A percentile compares a stretch with the other conserved stretches of the same genome.
Conservation (phyloP, 768 basidiomycete species). For the Podaxis mareebaensis region DNA sequence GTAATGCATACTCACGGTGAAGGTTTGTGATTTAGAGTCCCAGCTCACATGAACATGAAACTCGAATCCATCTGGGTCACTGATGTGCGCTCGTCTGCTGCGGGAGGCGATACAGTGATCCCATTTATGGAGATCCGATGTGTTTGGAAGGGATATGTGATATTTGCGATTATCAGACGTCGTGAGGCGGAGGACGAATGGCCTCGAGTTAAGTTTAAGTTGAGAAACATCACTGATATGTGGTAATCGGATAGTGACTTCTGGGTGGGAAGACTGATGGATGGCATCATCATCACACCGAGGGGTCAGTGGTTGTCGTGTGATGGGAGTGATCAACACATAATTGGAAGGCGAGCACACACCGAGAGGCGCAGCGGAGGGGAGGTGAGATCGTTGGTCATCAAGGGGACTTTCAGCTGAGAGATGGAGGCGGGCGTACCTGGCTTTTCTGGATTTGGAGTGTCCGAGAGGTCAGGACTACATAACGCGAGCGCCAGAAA, state of each 20-base stretch:
- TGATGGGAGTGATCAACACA: neutral
- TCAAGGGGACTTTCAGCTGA: neutral
- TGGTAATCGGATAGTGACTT: slow-evolving; percentile 13
- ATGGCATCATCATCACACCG: slow-evolving; percentile 7
- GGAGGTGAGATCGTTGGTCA: slow-evolving; percentile 13
- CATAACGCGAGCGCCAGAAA: slow-evolving; percentile 10
- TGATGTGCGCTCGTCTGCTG: slow-evolving; percentile 11
- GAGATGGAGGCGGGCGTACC: neutral
- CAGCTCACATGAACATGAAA: slow-evolving; percentile 17
- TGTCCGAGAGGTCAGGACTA: slow-evolving; percentile 11
- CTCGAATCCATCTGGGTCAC: slow-evolving; percentile 11
- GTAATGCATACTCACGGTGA: slow-evolving; percentile 8
- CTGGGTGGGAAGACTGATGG: slow-evolving; percentile 13
- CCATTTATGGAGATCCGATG: slow-evolving; percentile 14
- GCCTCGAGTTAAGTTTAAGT: slow-evolving; percentile 15
- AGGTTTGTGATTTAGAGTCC: slow-evolving; percentile 11
- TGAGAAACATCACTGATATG: slow-evolving; percentile 18
- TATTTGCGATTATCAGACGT: slow-evolving; percentile 14
- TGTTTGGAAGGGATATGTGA: slow-evolving; percentile 16
- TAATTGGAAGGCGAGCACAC: slow-evolving; percentile 2
- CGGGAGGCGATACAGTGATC: slow-evolving; percentile 7
- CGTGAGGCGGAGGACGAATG: slow-evolving; percentile 14
- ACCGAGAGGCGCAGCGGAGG: neutral
- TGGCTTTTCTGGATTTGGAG: slow-evolving; percentile 15
- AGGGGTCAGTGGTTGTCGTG: slow-evolving; percentile 2